phyloP scores from a whole-genome alignment of 2,329 filamentous ascomycete species.

The Penicillium verrucosum region DNA sequence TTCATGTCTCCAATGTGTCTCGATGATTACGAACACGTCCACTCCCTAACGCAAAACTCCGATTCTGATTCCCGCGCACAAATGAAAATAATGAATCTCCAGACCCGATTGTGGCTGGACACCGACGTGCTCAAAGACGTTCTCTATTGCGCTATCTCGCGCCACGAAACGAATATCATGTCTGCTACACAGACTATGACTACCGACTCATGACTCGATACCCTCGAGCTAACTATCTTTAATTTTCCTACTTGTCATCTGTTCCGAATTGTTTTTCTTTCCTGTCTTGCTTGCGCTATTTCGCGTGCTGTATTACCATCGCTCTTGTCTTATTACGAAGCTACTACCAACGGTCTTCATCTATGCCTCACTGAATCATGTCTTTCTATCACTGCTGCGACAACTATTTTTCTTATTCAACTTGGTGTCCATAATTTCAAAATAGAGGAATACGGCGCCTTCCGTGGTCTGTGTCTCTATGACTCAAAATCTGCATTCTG shows the following conservation, averaged over 20 bases:
- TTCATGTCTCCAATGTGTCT: constrained; percentile 11
- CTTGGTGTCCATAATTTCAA: not conserved
- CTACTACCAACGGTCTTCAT: not conserved
- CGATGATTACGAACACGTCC: constrained; percentile 13
- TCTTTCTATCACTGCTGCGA: not conserved
- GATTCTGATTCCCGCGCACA: not conserved
- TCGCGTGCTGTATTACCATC: constrained; percentile 6
- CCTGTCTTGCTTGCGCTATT: not conserved
- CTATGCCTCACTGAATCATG: not conserved
- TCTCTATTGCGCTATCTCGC: constrained; percentile 1
- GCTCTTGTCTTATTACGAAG: not conserved
- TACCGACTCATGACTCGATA: constrained; percentile 10
- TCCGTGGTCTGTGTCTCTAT: not conserved
- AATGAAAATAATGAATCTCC: constrained; percentile 16
- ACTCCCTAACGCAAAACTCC: not conserved
- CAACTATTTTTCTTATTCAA: not conserved
- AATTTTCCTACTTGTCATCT: constrained; percentile 2
- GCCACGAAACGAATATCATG: constrained; percentile 1
- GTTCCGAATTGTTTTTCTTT: not conserved
- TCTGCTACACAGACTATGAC: constrained; percentile 1
- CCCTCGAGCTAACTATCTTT: constrained; percentile 11
- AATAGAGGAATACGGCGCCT: not conserved
- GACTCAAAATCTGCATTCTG: constrained; percentile 1
- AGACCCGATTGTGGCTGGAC: constrained; percentile 4
- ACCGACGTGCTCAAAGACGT: constrained; percentile 2